These are phyloP conservation scores for Pisolithus orientalis DNA, from an alignment of 768 basidiomycete genomes.

Conservation along the genomic window DNA sequence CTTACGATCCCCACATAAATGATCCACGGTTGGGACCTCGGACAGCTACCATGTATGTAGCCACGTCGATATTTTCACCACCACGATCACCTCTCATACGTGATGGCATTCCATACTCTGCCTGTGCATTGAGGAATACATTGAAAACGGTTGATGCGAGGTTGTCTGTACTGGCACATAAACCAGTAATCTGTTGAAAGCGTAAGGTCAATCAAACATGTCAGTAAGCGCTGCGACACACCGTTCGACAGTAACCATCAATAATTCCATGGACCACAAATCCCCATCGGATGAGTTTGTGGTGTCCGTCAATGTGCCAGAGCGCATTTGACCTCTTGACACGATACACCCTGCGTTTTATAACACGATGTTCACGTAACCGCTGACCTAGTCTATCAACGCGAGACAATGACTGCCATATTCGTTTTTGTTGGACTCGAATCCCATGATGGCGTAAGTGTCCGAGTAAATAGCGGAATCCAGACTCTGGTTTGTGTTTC, in stretches of 20 bases:
- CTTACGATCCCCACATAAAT: constrained; percentile 22
- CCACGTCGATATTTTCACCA: constrained; percentile 24
- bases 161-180: constrained; percentile 23
- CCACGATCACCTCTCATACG: constrained; percentile 22
- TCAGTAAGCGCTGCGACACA: constrained; percentile 3
- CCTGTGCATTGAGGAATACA: constrained; percentile 14
- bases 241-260: constrained; percentile 24
- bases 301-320: not conserved
- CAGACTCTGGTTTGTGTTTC: constrained; percentile 6
- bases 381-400: not conserved
- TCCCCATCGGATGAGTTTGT: constrained; percentile 13
- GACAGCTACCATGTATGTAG: constrained; percentile 21
- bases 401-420: constrained; percentile 4
- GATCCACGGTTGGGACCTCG: constrained; percentile 16
- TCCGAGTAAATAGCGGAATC: constrained; percentile 12
- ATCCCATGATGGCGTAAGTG: constrained; percentile 10
- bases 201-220: not conserved
- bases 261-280: constrained; percentile 24
- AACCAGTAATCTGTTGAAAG: constrained; percentile 12
- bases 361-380: not conserved
- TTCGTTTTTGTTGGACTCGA: constrained; percentile 6
- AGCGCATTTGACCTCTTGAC: constrained; percentile 6
- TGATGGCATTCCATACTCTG: constrained; percentile 15
- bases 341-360: constrained; percentile 4
- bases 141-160: constrained; percentile 16